Percentiles rank a stretch among this genome's conserved stretches.
These are phyloP conservation scores for Cocos nucifera DNA, from an alignment of 176 grass and related monocot species.

Conservation along the genomic window DNA sequence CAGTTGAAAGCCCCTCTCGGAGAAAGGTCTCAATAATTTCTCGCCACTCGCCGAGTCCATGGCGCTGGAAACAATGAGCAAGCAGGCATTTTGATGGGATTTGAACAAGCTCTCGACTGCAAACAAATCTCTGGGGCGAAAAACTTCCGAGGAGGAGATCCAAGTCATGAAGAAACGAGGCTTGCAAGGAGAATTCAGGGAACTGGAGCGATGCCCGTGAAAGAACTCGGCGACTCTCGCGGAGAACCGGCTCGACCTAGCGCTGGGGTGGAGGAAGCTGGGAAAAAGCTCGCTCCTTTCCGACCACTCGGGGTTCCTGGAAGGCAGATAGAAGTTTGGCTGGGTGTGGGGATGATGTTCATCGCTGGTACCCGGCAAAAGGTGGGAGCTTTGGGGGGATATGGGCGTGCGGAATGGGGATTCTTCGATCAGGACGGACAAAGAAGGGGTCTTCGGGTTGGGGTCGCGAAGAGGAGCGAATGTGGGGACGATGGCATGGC, in stretches of 20 bases:
- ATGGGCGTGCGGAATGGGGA: too few relatives aligned
- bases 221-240: slow-evolving; percentile 41
- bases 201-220: not conserved
- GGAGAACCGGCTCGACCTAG: slow-evolving; percentile 33
- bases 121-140: slow-evolving; percentile 50
- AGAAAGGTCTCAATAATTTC: slow-evolving; percentile 37
- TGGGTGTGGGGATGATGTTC: too few relatives aligned
- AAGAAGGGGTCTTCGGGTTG: too few relatives aligned
- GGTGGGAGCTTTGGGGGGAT: too few relatives aligned
- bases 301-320: not conserved
- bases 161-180: slow-evolving; percentile 74
- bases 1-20: slow-evolving; percentile 38
- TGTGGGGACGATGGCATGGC: not conserved
- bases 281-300: slow-evolving; percentile 29
- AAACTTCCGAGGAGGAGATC: slow-evolving; percentile 53
- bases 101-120: slow-evolving; percentile 75
- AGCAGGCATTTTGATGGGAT: slow-evolving; percentile 58
- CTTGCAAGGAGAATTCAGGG: slow-evolving; percentile 20
- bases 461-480: not conserved
- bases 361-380: not conserved
- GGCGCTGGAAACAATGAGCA: slow-evolving; percentile 62
- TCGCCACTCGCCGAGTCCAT: slow-evolving; percentile 49
- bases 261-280: slow-evolving; percentile 20
- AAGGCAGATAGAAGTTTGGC: not conserved
- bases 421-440: too few relatives aligned